Conservation (phyloP, 768 basidiomycete species). For the Russula foetens region DNA sequence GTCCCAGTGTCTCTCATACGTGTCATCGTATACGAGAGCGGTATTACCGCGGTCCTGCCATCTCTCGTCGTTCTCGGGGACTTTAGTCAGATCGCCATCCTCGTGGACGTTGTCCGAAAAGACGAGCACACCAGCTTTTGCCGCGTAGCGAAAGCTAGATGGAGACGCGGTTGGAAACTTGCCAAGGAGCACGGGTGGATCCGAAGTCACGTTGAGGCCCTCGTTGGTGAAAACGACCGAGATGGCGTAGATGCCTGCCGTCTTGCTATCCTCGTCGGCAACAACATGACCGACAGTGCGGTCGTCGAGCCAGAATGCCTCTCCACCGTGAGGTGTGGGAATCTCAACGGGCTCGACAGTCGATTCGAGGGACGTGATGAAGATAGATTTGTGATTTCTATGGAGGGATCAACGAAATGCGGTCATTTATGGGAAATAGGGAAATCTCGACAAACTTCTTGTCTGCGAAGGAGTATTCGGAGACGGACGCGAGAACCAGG, state of each 20-base stretch:
- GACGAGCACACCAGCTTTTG: constrained; percentile 51
- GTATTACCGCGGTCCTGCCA: constrained; percentile 67
- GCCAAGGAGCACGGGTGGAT: constrained; percentile 44
- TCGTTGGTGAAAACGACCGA: constrained; percentile 39
- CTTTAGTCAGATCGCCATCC: constrained; percentile 63
- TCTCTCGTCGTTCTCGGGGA: constrained; percentile 58
- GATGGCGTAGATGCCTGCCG: constrained; percentile 51
- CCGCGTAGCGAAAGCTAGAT: constrained; percentile 61
- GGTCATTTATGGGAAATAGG: neutral
- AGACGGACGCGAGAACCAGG: constrained; percentile 56
- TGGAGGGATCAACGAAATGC: neutral
- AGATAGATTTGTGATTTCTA: constrained; percentile 66
- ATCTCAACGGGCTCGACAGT: constrained; percentile 43
- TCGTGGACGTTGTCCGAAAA: constrained; percentile 82
- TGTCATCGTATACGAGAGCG: constrained; percentile 45
- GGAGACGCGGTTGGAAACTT: constrained; percentile 61
- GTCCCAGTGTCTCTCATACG: constrained; percentile 47
- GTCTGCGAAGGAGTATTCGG: constrained; percentile 62
- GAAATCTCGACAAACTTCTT: constrained; percentile 47
- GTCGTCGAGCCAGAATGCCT: constrained; percentile 70
- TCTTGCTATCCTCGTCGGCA: constrained; percentile 40
- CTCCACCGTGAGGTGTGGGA: constrained; percentile 59
- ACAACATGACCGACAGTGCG: constrained; percentile 66
- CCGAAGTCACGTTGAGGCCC: constrained; percentile 28
- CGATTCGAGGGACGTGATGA: constrained; percentile 51